Percentiles rank a stretch among this genome's conserved stretches.
Conservation (phyloP, 1,284 basidiomycete genomes). For the Coniophora puteana region DNA sequence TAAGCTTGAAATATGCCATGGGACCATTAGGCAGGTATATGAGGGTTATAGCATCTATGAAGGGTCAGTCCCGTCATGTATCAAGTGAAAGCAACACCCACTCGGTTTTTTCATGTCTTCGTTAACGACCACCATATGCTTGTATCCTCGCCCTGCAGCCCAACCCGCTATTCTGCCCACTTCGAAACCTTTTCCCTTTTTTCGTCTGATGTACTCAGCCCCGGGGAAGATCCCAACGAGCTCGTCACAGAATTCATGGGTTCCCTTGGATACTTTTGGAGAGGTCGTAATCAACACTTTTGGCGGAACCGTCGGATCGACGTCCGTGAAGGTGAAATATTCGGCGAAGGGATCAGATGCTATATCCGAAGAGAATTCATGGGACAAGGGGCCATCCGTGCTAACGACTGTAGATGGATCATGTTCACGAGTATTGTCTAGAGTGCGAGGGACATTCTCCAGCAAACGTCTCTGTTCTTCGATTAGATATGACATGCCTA, state of each 20-base stretch:
- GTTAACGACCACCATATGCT: conserved; percentile 89
- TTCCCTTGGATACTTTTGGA: conserved; percentile 79
- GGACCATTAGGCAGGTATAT: conserved; percentile 91
- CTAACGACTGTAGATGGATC: conserved; percentile 77
- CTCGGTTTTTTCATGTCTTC: conserved; percentile 93
- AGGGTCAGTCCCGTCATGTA: conserved; percentile 9
- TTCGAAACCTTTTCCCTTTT: conserved; percentile 92
- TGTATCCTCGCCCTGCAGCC: conserved; percentile 88
- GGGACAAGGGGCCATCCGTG: conserved; percentile 32
- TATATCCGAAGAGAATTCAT: conserved; percentile 65
- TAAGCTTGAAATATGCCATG: conserved; percentile 94
- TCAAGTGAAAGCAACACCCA: conserved; percentile 38
- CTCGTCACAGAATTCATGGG: conserved; percentile 90
- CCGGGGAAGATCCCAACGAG: conserved; percentile 92
- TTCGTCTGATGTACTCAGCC: conserved; percentile 87
- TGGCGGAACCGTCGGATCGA: conserved; percentile 70
- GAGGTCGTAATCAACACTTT: conserved; percentile 91
- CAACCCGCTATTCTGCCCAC: conserved; percentile 91
- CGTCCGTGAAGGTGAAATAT: conserved; percentile 60
- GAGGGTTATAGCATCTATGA: conserved; percentile 85
- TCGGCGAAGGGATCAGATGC: conserved; percentile 70
- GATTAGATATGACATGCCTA: not conserved
- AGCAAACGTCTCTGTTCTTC: conserved; percentile 71
- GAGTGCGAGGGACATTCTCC: conserved; percentile 85
- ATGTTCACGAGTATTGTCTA: conserved; percentile 91